phyloP scores from a whole-genome alignment of 2,329 filamentous ascomycete genomes.

The Podosphaera fusca region DNA sequence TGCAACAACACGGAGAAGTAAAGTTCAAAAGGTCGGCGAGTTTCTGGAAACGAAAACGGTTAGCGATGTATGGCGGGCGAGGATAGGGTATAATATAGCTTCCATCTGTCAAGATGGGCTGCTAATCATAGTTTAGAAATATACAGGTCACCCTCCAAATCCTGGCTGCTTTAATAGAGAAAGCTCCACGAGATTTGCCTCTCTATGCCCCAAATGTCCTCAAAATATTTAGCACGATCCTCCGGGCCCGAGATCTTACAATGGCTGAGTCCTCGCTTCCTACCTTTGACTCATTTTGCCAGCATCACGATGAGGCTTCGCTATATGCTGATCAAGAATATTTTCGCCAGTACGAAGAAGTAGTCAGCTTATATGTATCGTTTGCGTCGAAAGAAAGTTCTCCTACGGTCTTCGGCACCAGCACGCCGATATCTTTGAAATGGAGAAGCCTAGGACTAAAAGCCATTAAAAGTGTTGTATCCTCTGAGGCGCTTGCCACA shows the following conservation, averaged over 20 bases:
- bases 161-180: slow-evolving; percentile 74
- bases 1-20: slow-evolving; percentile 77
- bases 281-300: slow-evolving; percentile 73
- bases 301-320: slow-evolving; percentile 64
- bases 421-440: slow-evolving; percentile 52
- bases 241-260: slow-evolving; percentile 68
- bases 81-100: slow-evolving; percentile 44
- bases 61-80: slow-evolving; percentile 69
- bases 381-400: slow-evolving; percentile 44
- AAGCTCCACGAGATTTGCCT: slow-evolving; percentile 70
- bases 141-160: slow-evolving; percentile 91
- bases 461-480: slow-evolving; percentile 61
- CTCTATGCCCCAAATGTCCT: slow-evolving; percentile 72
- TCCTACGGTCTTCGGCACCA: slow-evolving; percentile 30
- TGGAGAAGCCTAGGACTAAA: slow-evolving; percentile 54
- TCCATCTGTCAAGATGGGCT: background rate
- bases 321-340: slow-evolving; percentile 73
- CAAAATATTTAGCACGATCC: slow-evolving; percentile 59
- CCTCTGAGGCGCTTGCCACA: slow-evolving; percentile 55
- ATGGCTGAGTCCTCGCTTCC: slow-evolving; percentile 79
- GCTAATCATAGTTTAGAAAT: slow-evolving; percentile 33
- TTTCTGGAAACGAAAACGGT: slow-evolving; percentile 90
- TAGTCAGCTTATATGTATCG: slow-evolving; percentile 57
- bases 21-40: slow-evolving; percentile 84
- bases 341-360: slow-evolving; percentile 56